These are phyloP conservation scores for Secale cereale DNA, from an alignment of 176 grass and related monocot species.

Conservation along the genomic window DNA sequence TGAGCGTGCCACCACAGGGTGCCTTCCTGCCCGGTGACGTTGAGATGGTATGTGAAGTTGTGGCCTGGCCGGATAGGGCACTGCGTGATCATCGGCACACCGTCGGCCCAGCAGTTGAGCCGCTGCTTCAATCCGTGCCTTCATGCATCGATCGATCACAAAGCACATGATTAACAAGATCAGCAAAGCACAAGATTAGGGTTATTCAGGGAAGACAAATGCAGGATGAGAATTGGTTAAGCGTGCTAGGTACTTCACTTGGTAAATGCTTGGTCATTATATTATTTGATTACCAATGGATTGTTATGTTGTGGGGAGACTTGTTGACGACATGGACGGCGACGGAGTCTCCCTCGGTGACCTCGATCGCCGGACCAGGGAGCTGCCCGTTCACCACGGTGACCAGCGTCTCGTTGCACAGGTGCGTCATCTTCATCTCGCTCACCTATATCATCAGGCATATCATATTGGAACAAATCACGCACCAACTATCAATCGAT, in stretches of 20 bases:
- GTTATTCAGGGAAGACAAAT: no score
- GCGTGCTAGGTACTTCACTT: neutral
- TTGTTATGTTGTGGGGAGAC: neutral
- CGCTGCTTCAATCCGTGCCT: no score
- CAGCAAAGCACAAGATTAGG: neutral
- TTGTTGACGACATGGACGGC: neutral
- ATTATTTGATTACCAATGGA: conserved; percentile 5
- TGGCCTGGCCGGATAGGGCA: neutral
- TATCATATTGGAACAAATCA: no score
- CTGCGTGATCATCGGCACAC: conserved; percentile 21
- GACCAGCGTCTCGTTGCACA: neutral
- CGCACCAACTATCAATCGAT: no score
- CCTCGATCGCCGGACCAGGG: neutral
- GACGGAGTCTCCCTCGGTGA: neutral
- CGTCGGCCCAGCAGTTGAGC: conserved; percentile 4
- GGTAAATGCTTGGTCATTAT: neutral
- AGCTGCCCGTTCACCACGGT: neutral
- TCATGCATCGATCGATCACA: no score
- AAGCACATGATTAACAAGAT: no score
- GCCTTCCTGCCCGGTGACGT: conserved; percentile 13
- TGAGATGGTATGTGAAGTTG: conserved; percentile 19
- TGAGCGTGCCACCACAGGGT: conserved; percentile 46
- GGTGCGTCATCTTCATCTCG: neutral
- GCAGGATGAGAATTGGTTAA: no score
- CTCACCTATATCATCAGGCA: neutral